Percentiles rank a stretch among this genome's conserved stretches.
These are phyloP conservation scores for Litchi chinensis DNA, from an alignment of 345 rosid genomes.

Conservation along the genomic window DNA sequence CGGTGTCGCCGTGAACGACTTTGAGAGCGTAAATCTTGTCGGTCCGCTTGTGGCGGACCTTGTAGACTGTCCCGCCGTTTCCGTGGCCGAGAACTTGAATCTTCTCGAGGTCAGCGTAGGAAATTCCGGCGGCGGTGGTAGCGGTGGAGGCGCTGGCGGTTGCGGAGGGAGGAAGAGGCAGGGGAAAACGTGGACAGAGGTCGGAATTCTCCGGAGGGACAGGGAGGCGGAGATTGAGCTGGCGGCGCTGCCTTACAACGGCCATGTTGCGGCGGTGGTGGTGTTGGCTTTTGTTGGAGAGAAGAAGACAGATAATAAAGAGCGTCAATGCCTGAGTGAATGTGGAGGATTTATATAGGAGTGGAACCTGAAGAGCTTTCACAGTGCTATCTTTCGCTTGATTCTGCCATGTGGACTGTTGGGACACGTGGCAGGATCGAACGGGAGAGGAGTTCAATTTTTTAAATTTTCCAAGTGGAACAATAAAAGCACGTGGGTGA, in stretches of 20 bases:
- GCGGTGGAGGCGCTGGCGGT: conserved; percentile 6
- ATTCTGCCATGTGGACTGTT: background rate
- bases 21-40: conserved; percentile 68
- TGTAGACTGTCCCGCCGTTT: conserved; percentile 83
- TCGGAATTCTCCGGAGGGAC: conserved; percentile 48
- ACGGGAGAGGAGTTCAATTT: background rate
- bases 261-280: conserved; percentile 44
- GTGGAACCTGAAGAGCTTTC: background rate
- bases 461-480: background rate
- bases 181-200: conserved; percentile 52
- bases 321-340: background rate
- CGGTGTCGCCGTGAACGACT: conserved; percentile 60
- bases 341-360: background rate
- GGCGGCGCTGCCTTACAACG: conserved; percentile 73
- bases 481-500: conserved; percentile 13
- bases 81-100: conserved; percentile 78
- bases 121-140: conserved; percentile 21
- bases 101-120: conserved; percentile 60
- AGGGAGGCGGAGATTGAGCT: conserved; percentile 79
- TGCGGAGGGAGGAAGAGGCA: conserved; percentile 51
- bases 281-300: background rate
- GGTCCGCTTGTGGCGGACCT: conserved; percentile 62
- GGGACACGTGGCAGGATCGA: background rate
- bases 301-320: background rate
- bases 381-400: background rate